Base-by-base conservation (phyloP, 2,329 filamentous ascomycete species). In the Graphiopsis chlorocephala region DNA sequence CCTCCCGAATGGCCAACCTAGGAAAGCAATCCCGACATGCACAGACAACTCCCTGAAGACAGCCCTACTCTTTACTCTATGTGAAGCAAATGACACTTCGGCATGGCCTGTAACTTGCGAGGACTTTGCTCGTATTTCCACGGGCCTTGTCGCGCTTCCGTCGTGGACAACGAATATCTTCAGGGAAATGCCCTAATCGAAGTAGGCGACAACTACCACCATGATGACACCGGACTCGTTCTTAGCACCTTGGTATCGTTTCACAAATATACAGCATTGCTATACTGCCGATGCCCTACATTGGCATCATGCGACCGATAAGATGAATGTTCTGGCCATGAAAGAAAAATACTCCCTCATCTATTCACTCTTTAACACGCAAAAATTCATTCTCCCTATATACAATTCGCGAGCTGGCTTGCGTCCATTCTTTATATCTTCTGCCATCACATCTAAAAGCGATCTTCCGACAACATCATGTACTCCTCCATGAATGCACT, bases 391-490 rank as follows among this genome's bases (percentile, higher is more conserved):
- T 55, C 7, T 55, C 1, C 28, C 23, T 55, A 31, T 33, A 2
- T 28, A 28, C 29, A 29, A 5, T 11, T 61, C n/a, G 59, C 59
- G 47, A 61, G 59, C 59, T 38, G 59, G 59, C 59, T 61, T 47
- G 59, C 59, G 26, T 61, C 23, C 47, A n/a, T 38, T 61, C 59
- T 4, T 26, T 25, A 28, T 17, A 26, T 38, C 52, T 25, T 10
- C 35, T 11, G 28, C 17, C 15, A 14, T 28, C 14, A 20, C 25
- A 29, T 47, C 11, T 12, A 42, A 4, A 31, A 12, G 6, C 17
- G 10, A 29, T 4, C n/a, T 20, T n/a, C 29, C 26, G 3, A 4
- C n/a, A 26, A 12, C 38, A 50, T 2, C 23, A 61, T 61, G 59
- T 25, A 52, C 31, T 28, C 59, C 31, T 48, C 58, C 15, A 35